Conservation (phyloP, 495 filamentous ascomycete species). For the Penicillium salamii region DNA sequence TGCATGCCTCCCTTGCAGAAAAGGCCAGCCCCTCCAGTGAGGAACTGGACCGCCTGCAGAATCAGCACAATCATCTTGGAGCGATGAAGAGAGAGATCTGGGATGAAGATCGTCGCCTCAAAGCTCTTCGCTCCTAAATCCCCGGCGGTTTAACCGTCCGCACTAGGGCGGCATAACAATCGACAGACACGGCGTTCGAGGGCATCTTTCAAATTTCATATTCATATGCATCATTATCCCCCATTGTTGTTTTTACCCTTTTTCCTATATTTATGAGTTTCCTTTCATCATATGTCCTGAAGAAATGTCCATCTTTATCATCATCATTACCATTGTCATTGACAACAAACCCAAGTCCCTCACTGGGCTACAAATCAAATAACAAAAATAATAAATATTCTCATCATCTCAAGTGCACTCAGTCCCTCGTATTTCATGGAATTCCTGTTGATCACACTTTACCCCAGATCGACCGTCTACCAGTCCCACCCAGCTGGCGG, state of each 20-base stretch:
- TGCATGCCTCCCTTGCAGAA: conserved; percentile 57
- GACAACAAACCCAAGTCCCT: not conserved
- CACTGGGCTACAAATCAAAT: not conserved
- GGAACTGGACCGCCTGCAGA: conserved; percentile 55
- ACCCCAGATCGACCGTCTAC: conserved; percentile 21
- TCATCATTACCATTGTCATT: not conserved
- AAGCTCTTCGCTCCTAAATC: conserved; percentile 17
- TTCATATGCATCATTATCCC: not conserved
- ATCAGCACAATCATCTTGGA: conserved; percentile 59
- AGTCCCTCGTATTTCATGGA: no score
- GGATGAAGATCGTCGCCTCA: conserved; percentile 38
- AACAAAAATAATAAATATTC: not conserved
- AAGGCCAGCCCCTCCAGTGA: conserved; percentile 50
- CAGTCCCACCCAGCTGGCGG: conserved; percentile 1
- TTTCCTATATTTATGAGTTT: not conserved
- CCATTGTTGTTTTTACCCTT: not conserved
- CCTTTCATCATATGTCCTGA: not conserved
- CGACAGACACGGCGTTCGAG: not conserved
- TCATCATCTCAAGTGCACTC: no score
- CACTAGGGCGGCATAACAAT: not conserved
- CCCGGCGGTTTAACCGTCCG: conserved; percentile 7
- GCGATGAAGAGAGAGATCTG: conserved; percentile 68
- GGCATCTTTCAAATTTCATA: not conserved
- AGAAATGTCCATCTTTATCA: not conserved
- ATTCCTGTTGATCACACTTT: conserved; percentile 9